A percentile compares a stretch with the other conserved stretches of the same genome.
phyloP scores from a whole-genome alignment of 1,139 yeast species.

The Lodderomyces orthopsilosis region DNA sequence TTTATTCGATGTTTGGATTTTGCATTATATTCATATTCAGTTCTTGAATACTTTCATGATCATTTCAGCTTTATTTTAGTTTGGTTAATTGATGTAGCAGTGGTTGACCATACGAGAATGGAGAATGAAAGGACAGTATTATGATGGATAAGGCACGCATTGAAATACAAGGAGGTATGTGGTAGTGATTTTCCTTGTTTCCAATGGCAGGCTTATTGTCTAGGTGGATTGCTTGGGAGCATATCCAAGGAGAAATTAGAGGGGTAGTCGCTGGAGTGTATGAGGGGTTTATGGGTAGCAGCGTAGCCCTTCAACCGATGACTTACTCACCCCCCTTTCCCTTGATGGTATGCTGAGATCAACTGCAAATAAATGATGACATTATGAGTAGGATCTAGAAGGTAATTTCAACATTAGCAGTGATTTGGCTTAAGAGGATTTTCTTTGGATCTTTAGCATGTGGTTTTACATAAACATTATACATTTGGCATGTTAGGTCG shows the following conservation, averaged over 20 bases:
- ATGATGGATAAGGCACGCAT: slow-evolving; percentile 1
- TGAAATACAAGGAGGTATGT: not conserved
- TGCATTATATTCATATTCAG: slow-evolving; percentile 2
- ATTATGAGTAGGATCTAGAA: not conserved
- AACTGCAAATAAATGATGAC: not conserved
- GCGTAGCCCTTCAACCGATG: not conserved
- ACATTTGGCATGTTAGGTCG: no score
- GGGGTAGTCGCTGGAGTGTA: not conserved
- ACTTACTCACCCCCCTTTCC: not conserved
- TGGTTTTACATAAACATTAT: not conserved
- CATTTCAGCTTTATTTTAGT: not conserved
- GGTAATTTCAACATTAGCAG: not conserved
- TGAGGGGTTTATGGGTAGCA: not conserved
- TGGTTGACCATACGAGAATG: not conserved
- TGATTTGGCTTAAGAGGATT: no score
- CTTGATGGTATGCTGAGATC: not conserved
- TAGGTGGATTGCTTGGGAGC: not conserved
- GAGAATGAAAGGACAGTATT: not conserved
- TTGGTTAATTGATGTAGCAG: not conserved
- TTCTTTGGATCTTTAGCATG: no score
- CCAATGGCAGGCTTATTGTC: not conserved
- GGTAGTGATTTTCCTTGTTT: not conserved
- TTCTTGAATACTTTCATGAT: not conserved
- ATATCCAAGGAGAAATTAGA: not conserved
- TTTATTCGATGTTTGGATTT: not conserved